Percentiles rank a stretch among this genome's conserved stretches.
These are phyloP conservation scores for Leccinellum rugosiceps DNA, from an alignment of 768 basidiomycete species.

Conservation along the genomic window DNA sequence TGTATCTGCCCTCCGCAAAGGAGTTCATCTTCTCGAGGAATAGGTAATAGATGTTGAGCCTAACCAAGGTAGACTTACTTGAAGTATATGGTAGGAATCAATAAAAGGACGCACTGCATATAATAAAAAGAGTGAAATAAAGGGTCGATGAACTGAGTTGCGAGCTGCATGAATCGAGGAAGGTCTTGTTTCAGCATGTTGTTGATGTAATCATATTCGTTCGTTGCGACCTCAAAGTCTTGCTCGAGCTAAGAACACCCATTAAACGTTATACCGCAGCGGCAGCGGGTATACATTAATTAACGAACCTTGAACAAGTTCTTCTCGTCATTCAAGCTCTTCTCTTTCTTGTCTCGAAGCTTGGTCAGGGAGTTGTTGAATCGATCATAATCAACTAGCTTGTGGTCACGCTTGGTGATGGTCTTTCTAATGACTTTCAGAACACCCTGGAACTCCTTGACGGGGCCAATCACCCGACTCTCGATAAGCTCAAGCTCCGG, in stretches of 20 bases:
- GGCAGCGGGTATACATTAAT: background rate
- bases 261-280: background rate
- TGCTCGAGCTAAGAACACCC: conserved; percentile 69
- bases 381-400: conserved; percentile 94
- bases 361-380: conserved; percentile 95
- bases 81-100: background rate
- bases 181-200: conserved; percentile 86
- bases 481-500: conserved; percentile 97
- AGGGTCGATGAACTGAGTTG: conserved; percentile 90
- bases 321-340: conserved; percentile 93
- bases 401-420: conserved; percentile 95
- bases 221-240: conserved; percentile 90
- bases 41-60: conserved; percentile 91
- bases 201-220: conserved; percentile 93
- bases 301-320: conserved; percentile 83
- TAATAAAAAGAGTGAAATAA: conserved; percentile 99
- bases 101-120: conserved; percentile 78
- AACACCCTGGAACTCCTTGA: conserved; percentile 84
- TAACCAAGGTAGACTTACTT: conserved; percentile 28
- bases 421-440: conserved; percentile 91
- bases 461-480: conserved; percentile 76
- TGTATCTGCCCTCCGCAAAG: conserved; percentile 80
- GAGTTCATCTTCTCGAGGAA: conserved; percentile 91
- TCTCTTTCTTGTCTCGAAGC: conserved; percentile 97
- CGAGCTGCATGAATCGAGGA: conserved; percentile 86